phyloP scores from a whole-genome alignment of 495 filamentous ascomycete species.

The Penicillium lagena region DNA sequence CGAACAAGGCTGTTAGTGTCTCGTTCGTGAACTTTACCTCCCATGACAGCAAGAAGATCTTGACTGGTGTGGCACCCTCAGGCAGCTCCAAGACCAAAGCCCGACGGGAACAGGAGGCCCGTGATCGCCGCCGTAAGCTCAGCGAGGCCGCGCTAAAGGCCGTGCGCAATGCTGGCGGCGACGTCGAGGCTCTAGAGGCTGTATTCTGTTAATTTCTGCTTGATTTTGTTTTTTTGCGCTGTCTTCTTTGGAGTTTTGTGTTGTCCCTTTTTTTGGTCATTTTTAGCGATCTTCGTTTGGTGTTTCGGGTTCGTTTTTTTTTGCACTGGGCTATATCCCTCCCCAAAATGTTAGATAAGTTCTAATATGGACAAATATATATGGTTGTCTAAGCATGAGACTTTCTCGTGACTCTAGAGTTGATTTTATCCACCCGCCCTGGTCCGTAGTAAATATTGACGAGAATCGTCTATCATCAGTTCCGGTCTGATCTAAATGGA shows the following conservation, averaged over 20 bases:
- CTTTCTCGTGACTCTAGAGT: not conserved
- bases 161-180: slow-evolving; percentile 73
- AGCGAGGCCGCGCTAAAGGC: slow-evolving; percentile 67
- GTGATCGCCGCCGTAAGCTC: slow-evolving; percentile 68
- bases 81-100: slow-evolving; percentile 93
- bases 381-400: slow-evolving; percentile 14
- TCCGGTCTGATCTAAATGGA: too few species aligned
- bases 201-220: slow-evolving; percentile 27
- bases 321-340: slow-evolving; percentile 5
- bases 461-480: too few species aligned
- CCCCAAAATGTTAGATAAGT: slow-evolving; percentile 21
- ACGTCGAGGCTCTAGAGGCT: slow-evolving; percentile 51
- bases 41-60: slow-evolving; percentile 67
- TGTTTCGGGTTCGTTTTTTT: slow-evolving; percentile 12
- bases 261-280: slow-evolving; percentile 14
- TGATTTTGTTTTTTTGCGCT: slow-evolving; percentile 3
- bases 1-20: slow-evolving; percentile 39
- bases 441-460: too few species aligned
- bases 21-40: slow-evolving; percentile 94
- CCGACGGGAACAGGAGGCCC: slow-evolving; percentile 76
- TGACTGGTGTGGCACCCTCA: slow-evolving; percentile 86
- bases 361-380: slow-evolving; percentile 20
- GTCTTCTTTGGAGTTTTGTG: slow-evolving; percentile 5
- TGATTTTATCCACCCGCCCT: not conserved
- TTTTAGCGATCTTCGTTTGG: slow-evolving; percentile 10